Conservation (phyloP, 345 rosid genomes). For the Acer yangbiense region DNA sequence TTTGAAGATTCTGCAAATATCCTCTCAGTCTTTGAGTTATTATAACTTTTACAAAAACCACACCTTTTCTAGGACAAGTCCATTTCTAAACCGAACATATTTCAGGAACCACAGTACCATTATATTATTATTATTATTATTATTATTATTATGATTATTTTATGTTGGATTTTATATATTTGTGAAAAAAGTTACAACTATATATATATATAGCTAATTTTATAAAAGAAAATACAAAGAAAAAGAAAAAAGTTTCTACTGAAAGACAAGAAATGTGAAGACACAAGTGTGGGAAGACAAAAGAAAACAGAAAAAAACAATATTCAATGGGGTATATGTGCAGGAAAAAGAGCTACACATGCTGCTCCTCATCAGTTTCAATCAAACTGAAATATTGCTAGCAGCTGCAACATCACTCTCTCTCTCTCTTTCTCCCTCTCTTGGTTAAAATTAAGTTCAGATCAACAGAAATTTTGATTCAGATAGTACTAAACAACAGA, state of each 20-base stretch:
- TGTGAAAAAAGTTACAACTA: too few relatives aligned
- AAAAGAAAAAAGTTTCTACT: background rate
- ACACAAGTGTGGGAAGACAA: constrained; percentile 32
- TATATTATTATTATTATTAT: background rate
- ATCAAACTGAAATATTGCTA: constrained; percentile 16
- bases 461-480: too few relatives aligned
- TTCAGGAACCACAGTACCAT: constrained; percentile 22
- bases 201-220: background rate
- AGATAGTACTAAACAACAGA: background rate
- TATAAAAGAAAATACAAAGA: background rate
- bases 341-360: constrained; percentile 16
- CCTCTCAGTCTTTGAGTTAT: background rate
- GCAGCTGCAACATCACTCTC: background rate
- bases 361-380: constrained; percentile 24
- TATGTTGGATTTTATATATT: too few relatives aligned
- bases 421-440: background rate
- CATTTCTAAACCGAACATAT: constrained; percentile 11
- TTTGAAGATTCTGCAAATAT: constrained; percentile 26
- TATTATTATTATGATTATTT: too few relatives aligned
- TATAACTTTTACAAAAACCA: constrained; percentile 9
- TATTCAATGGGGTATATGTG: constrained; percentile 20
- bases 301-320: constrained; percentile 16
- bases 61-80: constrained; percentile 26
- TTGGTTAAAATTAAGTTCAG: background rate
- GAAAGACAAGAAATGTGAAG: constrained; percentile 20